Evolutionary conservation across 129 eudicot genomes (phyloP).

Genomic region (Deinandra increscens): DNA sequence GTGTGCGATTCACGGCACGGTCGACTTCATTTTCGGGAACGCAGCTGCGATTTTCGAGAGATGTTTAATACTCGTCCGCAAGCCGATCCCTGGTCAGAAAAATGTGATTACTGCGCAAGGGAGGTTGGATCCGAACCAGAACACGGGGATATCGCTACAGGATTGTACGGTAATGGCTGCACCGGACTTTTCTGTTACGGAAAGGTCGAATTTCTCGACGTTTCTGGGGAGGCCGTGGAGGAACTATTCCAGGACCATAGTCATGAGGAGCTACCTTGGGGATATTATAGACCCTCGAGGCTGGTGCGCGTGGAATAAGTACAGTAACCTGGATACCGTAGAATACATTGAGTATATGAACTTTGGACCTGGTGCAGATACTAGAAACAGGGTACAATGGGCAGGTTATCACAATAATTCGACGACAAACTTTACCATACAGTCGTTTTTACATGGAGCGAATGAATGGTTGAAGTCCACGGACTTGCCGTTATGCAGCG

Average conservation of each 20-base stretch:
- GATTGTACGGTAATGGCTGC: constrained; percentile 70
- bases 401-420: constrained; percentile 57
- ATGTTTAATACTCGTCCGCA: constrained; percentile 63
- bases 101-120: constrained; percentile 82
- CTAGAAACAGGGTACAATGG: constrained; percentile 58
- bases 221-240: constrained; percentile 92
- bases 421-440: constrained; percentile 48
- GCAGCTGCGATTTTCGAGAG: constrained; percentile 75
- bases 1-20: constrained; percentile 75
- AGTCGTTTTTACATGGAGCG: constrained; percentile 63
- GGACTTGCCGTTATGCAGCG: constrained; percentile 53
- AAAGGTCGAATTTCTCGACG: constrained; percentile 44
- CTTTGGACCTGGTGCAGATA: constrained; percentile 80
- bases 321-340: constrained; percentile 53
- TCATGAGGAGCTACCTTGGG: constrained; percentile 63
- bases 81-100: constrained; percentile 59
- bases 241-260: constrained; percentile 60
- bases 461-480: constrained; percentile 65
- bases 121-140: constrained; percentile 64
- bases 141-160: constrained; percentile 63
- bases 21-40: constrained; percentile 83
- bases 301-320: constrained; percentile 66
- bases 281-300: constrained; percentile 63
- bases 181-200: constrained; percentile 37
- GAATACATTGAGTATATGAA: constrained; percentile 74